These are phyloP conservation scores for Trebouxia sp. DNA, from an alignment of 139 green algal genomes.

Conservation along the genomic window DNA sequence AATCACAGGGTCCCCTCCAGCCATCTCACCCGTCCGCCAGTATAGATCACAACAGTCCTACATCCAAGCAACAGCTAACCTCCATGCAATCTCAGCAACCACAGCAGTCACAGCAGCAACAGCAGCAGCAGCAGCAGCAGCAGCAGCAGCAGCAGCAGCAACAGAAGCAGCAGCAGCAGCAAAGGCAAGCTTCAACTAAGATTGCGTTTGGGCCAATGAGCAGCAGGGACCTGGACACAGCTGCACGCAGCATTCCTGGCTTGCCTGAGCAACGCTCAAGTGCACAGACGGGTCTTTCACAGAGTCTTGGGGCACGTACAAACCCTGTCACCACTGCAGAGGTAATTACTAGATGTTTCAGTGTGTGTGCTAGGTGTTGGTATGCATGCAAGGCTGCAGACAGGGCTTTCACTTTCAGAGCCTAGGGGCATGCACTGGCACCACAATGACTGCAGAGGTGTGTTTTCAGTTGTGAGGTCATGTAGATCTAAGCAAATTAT, in stretches of 20 bases:
- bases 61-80: no score
- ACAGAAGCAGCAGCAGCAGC: not conserved
- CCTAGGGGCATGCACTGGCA: no score
- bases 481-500: no score
- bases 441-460: no score
- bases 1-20: no score
- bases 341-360: not conserved
- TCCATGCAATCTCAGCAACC: not conserved
- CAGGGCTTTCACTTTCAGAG: no score
- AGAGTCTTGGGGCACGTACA: not conserved
- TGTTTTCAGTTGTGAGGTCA: no score
- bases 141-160: not conserved
- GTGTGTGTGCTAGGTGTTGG: no score
- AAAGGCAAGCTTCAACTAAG: not conserved
- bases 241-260: not conserved
- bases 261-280: not conserved
- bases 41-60: no score
- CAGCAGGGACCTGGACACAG: not conserved
- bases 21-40: no score
- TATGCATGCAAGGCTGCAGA: no score
- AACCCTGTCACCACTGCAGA: not conserved
- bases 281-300: not conserved
- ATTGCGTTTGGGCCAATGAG: slow-evolving; percentile 3
- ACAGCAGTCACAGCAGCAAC: not conserved
- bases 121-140: not conserved